Base-by-base conservation (phyloP, 2,329 filamentous ascomycete genomes). In the Cordyceps farinosa region DNA sequence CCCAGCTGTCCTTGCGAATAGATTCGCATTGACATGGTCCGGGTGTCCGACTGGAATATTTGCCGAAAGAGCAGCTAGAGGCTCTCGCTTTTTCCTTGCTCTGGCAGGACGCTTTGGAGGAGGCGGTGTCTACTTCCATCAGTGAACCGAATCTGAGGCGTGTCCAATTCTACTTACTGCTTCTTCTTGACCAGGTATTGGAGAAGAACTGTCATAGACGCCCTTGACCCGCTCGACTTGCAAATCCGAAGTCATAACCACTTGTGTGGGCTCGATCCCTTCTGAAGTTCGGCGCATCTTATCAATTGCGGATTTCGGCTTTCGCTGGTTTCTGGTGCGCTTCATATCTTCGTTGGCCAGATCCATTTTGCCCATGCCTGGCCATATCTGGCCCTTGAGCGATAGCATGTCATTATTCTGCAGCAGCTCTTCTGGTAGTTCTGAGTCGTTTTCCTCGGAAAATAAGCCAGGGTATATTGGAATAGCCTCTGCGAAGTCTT, bases 351-450 rank as follows among this genome's bases (percentile, higher is more conserved):
- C 83, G 5, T 88, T 90, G 5, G 90, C 90, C 60, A 90, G 87
- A 73, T 94, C 90, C 71, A 93, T 92, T n/a, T 91, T 82, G 60
- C 85, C 84, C 90, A 93, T 93, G 22, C 90, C 90, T 3, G 88
- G 87, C 82, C 87, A 92, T 53, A 86, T 79, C n/a, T 88, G 78
- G 2, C 90, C 90, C 73, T 93, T 93, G 60, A 92, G 80, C 11
- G 74, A 71, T 65, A 78, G 66, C 65, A 71, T 73, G 34, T 78
- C 76, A 36, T 67, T 62, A 36, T 63, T 65, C 2, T 62, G 54
- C 17, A 68, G 63, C 30, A 69, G 66, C 5, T 73, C 73, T 5
- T 76, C 74, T 11, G 64, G 69, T 17, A 67, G 38, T 15, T 72
- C 72, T 8, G 61, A 42, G n/a, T 76, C 71, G 44, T 72, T 67